Evolutionary conservation across 1,139 yeast genomes (phyloP), one percentile per base, ranked within the genome.

Genomic region (Saccharomyces pastorianus): DNA sequence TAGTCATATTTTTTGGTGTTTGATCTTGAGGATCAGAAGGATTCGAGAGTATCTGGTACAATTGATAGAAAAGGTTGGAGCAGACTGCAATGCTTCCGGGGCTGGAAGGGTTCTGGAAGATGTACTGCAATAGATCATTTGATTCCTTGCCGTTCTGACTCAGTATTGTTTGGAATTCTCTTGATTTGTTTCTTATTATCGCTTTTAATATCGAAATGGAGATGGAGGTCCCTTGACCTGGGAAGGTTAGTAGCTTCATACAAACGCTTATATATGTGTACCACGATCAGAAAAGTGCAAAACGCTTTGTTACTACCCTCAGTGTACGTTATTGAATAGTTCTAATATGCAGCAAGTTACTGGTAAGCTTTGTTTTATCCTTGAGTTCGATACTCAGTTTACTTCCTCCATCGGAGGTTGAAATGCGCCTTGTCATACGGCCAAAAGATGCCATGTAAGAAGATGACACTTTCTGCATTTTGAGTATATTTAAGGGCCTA

Each of bases 171-270:
- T 58, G 55, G 27, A 65, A 61, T 50, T 61, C 61, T n/a, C 54
- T 59, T 26, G 60, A 49, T 55, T 62, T 64, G 48, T 60, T 58
- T 50, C 61, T 56, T 17, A 68, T 57, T 25, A 65, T 56, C n/a
- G 65, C 55, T 48, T 59, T 59, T 48, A 62, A 49, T 9, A 62
- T 56, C 8, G 64, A 63, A 11, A 65, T 56, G 4, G 66, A 61
- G 8, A 67, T 64, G 3, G 67, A 59, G 3, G 70, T 63, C 6
- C 72, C 72, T 58, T 69, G 72, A 4, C 72, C 72, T 9, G 71
- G 71, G 51, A 69, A 69, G 3, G 71, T 67, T 11, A 68, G 51
- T 27, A 68, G 51, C 48, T 60, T 61, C 66, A 64, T 42, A n/a
- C 38, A 41, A 8, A 7, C 26, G 32, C n/a, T 26, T 32, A 28